Evolutionary conservation across 106 monocot genomes (phyloP).

Genomic region (Chionographis japonica): DNA sequence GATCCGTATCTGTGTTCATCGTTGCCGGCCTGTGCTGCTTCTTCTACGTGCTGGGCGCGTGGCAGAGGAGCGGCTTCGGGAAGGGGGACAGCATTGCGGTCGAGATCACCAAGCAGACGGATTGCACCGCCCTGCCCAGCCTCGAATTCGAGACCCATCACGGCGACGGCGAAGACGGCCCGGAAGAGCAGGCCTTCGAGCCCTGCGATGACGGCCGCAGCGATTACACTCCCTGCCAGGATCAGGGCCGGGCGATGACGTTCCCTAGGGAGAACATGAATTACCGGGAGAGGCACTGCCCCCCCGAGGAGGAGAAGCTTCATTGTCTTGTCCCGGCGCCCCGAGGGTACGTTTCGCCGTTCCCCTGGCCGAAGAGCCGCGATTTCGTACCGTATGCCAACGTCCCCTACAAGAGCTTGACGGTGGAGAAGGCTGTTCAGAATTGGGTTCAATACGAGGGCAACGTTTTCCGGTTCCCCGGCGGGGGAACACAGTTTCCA

Average conservation of each 20-base stretch:
- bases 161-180: neutral
- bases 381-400: constrained; percentile 15
- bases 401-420: constrained; percentile 21
- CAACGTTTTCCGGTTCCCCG: constrained; percentile 18
- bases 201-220: constrained; percentile 11
- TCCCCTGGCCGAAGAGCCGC: constrained; percentile 22
- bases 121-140: constrained; percentile 30
- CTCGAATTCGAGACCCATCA: constrained; percentile 19
- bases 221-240: constrained; percentile 21
- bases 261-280: constrained; percentile 20
- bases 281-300: constrained; percentile 18
- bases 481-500: constrained; percentile 19
- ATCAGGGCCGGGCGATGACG: constrained; percentile 16
- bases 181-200: neutral
- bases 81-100: constrained; percentile 52
- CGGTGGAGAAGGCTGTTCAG: constrained; percentile 24
- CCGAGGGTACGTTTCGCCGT: constrained; percentile 14
- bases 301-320: constrained; percentile 11
- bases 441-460: constrained; percentile 23
- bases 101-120: constrained; percentile 38
- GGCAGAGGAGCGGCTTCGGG: constrained; percentile 49
- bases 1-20: constrained; percentile 34
- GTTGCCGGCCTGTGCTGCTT: constrained; percentile 42
- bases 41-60: constrained; percentile 47
- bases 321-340: constrained; percentile 14